A percentile compares a stretch with the other conserved stretches of the same genome.
Evolutionary conservation across 441 rosid genomes (phyloP).

Genomic region (Melastoma candidum): DNA sequence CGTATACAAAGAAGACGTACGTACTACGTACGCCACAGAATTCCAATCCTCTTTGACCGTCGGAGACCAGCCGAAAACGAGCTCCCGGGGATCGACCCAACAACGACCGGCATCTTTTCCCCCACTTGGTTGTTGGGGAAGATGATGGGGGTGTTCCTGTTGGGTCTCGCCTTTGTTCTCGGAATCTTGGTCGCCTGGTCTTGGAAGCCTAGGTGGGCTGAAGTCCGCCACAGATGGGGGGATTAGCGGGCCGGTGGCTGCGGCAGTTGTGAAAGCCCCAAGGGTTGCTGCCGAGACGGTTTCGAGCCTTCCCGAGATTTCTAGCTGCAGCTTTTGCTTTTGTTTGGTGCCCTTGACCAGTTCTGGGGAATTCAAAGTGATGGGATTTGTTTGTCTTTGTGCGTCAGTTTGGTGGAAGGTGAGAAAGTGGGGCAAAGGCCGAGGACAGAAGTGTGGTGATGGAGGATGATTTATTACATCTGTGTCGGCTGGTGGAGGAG

Average conservation of each 20-base stretch:
- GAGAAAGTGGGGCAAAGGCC: too few species aligned
- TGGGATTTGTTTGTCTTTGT: background rate
- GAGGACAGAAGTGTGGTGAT: conserved; percentile 30
- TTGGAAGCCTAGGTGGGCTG: conserved; percentile 90
- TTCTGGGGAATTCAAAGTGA: too few species aligned
- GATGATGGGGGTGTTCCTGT: conserved; percentile 37
- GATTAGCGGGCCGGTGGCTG: conserved; percentile 22
- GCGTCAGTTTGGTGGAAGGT: conserved; percentile 10
- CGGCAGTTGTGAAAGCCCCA: conserved; percentile 5
- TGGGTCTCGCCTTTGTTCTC: conserved; percentile 59
- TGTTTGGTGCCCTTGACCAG: too few species aligned
- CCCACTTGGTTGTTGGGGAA: conserved; percentile 21
- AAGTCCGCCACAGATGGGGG: conserved; percentile 19
- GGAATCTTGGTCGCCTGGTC: conserved; percentile 92
- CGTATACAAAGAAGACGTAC: too few species aligned
- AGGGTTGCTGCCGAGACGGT: background rate
- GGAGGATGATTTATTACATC: conserved; percentile 55
- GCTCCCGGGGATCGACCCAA: too few species aligned
- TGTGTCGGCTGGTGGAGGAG: conserved; percentile 67
- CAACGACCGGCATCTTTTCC: too few species aligned
- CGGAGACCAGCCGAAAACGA: too few species aligned
- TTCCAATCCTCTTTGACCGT: too few species aligned
- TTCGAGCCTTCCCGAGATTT: background rate
- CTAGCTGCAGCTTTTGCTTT: too few species aligned
- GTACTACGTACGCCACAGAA: too few species aligned